These are phyloP conservation scores for Penicillium manginii DNA, from an alignment of 495 filamentous ascomycete species.

Conservation along the genomic window DNA sequence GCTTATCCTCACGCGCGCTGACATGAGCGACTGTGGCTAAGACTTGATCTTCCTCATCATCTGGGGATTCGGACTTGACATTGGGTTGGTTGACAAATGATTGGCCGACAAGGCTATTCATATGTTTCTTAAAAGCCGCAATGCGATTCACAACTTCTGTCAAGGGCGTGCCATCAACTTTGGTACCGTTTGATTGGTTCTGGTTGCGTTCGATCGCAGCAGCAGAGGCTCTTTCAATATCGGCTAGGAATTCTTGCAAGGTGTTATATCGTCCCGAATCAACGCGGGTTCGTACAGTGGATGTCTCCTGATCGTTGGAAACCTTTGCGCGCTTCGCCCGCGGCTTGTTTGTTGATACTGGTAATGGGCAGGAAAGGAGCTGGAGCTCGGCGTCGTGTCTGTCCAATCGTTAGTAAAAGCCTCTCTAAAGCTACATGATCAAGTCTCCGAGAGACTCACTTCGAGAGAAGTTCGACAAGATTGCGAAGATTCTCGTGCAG, in stretches of 20 bases:
- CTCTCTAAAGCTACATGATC: neutral
- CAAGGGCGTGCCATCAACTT: conserved; percentile 37
- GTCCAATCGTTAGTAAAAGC: conserved; percentile 24
- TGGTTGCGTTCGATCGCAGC: conserved; percentile 49
- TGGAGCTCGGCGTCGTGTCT: conserved; percentile 49
- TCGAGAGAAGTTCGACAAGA: conserved; percentile 43
- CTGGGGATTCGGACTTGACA: conserved; percentile 44
- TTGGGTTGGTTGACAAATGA: conserved; percentile 39
- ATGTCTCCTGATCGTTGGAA: conserved; percentile 41
- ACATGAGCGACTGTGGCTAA: conserved; percentile 26
- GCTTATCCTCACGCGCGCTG: conserved; percentile 48
- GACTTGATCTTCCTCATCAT: conserved; percentile 43
- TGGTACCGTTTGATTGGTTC: conserved; percentile 35
- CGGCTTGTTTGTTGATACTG: conserved; percentile 46
- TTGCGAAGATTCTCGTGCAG: conserved; percentile 47
- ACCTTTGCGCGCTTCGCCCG: conserved; percentile 55
- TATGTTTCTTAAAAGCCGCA: conserved; percentile 51
- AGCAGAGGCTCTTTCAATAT: conserved; percentile 54
- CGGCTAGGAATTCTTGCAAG: conserved; percentile 51
- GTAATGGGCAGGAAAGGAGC: conserved; percentile 47
- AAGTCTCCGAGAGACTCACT: conserved; percentile 26
- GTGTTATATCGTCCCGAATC: conserved; percentile 47
- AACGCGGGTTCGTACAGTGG: conserved; percentile 46
- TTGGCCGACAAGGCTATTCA: conserved; percentile 54
- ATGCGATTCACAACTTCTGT: conserved; percentile 46